Base-by-base conservation (phyloP, 306 rosid species). In the Trifolium dubium region DNA sequence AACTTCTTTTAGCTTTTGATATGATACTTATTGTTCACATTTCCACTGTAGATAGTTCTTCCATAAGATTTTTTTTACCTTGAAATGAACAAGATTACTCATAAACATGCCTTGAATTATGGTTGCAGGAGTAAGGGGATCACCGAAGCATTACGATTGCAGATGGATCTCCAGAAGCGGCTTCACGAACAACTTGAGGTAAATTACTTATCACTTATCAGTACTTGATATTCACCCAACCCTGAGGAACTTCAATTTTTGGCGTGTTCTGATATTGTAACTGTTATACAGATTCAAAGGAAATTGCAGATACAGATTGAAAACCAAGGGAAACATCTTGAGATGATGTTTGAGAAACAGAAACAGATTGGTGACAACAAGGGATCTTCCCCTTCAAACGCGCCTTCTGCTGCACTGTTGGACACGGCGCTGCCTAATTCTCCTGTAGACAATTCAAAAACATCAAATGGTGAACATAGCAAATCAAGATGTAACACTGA, bases 111-210 rank as follows among this genome's bases (percentile, higher is more conserved):
- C 55, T 77, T 58, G 54, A 10, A 41, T 30, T 75, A 72, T 64
- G 63, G 64, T 72, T 31, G 37, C 88, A 89, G 99, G 91, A 85
- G 89, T 78, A 69, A 82, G 80, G 99, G 93, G 40, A 92, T 94
- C 76, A 90, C 96, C 9, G 99, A 92, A 79, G 92, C 99, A 40
- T 82, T 94, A 86, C 85, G 93, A 60, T 82, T 94, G 83, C 99
- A 94, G 80, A 90, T 94, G 87, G 99, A 94, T 73, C 95, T 94
- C 83, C 99, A 94, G 87, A 94, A 94, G 85, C 88, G 88, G 82
- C 99, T 94, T 67, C 99, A 94, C 53, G 99, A 94, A 70, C 99
- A 92, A 80, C 97, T 94, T 32, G 99, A 94, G 97, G 99, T 94
- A 76, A 78, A 64, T 28, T 29, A 51, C 6, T 43, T 44, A 4